Evolutionary conservation across 768 basidiomycete genomes (phyloP).

Genomic region (Termitomyces heimii): DNA sequence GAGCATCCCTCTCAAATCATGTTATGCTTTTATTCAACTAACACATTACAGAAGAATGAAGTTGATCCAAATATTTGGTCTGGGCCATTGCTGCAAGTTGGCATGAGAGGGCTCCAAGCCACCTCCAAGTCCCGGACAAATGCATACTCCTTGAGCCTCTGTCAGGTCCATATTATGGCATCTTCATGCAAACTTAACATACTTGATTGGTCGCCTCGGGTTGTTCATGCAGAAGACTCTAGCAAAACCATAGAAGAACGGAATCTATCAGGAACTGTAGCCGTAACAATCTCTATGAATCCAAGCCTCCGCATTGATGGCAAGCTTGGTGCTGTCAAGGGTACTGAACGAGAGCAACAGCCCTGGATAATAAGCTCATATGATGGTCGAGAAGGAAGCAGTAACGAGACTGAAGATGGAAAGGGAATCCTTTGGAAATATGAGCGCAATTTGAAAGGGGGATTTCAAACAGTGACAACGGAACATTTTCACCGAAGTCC

Average conservation of each 20-base stretch:
- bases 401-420: not conserved
- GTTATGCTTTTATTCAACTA: not conserved
- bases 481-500: not conserved
- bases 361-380: not conserved
- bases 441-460: not conserved
- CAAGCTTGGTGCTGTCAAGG: not conserved
- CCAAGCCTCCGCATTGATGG: not conserved
- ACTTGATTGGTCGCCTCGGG: not conserved
- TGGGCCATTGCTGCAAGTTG: not conserved
- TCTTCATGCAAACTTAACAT: not conserved
- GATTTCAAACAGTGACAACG: not conserved
- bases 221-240: slow-evolving; percentile 2
- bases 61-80: not conserved
- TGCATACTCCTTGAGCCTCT: not conserved
- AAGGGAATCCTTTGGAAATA: not conserved
- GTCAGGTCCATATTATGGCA: not conserved
- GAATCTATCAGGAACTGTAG: not conserved
- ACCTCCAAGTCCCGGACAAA: not conserved
- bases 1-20: not conserved
- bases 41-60: not conserved
- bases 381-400: too few relatives aligned
- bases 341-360: not conserved
- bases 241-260: not conserved
- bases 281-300: not conserved
- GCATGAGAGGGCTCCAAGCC: not conserved